Conservation (phyloP, 2,329 filamentous ascomycete species). For the Claviceps sp. region DNA sequence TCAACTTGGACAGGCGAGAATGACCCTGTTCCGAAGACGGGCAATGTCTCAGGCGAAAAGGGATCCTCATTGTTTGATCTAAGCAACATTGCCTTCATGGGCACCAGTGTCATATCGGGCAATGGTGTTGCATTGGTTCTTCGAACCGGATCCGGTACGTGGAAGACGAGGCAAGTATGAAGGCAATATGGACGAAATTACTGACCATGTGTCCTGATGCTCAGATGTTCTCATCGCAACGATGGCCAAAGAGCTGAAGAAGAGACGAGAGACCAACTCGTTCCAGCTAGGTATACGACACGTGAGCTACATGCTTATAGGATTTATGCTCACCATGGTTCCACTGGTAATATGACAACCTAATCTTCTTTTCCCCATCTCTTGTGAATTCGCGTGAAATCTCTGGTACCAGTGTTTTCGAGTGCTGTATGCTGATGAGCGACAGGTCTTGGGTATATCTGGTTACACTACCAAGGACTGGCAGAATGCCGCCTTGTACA, state of each 20-base stretch:
- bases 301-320: slow-evolving; percentile 17
- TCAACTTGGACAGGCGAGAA: slow-evolving; percentile 19
- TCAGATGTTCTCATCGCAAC: slow-evolving; percentile 14
- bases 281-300: slow-evolving; percentile 17
- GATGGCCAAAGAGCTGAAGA: slow-evolving; percentile 14
- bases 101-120: slow-evolving; percentile 17
- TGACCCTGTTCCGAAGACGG: slow-evolving; percentile 13
- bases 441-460: slow-evolving; percentile 13
- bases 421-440: background rate
- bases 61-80: slow-evolving; percentile 13
- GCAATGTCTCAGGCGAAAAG: slow-evolving; percentile 9
- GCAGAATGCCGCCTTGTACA: slow-evolving; percentile 15
- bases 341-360: slow-evolving; percentile 12
- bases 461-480: slow-evolving; percentile 14
- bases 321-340: slow-evolving; percentile 18
- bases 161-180: no score
- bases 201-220: background rate
- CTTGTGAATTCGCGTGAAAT: background rate
- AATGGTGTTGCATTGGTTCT: slow-evolving; percentile 14
- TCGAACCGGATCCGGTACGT: slow-evolving; percentile 10
- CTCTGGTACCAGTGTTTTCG: no score
- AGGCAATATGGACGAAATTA: background rate
- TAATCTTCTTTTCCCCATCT: no score
- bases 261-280: slow-evolving; percentile 13
- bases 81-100: slow-evolving; percentile 15